Evolutionary conservation across 2,329 filamentous ascomycete genomes (phyloP), one percentile per base, ranked within the genome.

Genomic region (Colletotrichum phormii): DNA sequence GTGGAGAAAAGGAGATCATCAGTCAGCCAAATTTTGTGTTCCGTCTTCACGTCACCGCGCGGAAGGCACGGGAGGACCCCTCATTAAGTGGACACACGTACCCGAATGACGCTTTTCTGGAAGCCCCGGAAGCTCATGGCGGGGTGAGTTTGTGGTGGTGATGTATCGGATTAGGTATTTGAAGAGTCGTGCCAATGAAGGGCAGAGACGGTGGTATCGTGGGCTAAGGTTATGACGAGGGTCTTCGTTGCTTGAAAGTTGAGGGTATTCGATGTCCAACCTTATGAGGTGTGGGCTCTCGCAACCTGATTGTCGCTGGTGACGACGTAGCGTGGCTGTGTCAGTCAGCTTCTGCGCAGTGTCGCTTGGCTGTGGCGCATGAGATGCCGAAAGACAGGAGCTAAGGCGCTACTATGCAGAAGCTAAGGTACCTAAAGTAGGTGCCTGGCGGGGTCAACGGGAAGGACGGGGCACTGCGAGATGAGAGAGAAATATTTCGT

Each of bases 41-140:
- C 57, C 46, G 55, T 33, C 31, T 26, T 63, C 71, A 59, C 42
- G 57, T 54, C 42, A 31, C 59, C 31, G 49, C 54, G 35, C 69
- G 61, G 54, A 65, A 62, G 31, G 31, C 18, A 54, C 46, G 60
- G 69, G 46, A 46, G 66, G 64, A 65, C 74, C 74, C 72, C 74
- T 75, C 74, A 54, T 55, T 75, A 42, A 49, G 59, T 55, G 78
- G 80, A 77, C 75, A 80, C 62, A 75, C 74, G 75, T 89, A 96
- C 96, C 85, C 97, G 91, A 75, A 91, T 90, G 81, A 98, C 87
- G 86, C 93, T 93, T 89, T 98, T 98, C 82, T 93, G 92, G 80
- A 99, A 94, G 80, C 97, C 97, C 85, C 97, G 97, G 89, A 98
- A 95, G 90, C 95, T 98, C 97, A 99, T 98, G 81, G 66, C 80